Percentiles rank a stretch among this genome's conserved stretches.
phyloP scores from a whole-genome alignment of 768 basidiomycete genomes.

The Collybiopsis luxurians region DNA sequence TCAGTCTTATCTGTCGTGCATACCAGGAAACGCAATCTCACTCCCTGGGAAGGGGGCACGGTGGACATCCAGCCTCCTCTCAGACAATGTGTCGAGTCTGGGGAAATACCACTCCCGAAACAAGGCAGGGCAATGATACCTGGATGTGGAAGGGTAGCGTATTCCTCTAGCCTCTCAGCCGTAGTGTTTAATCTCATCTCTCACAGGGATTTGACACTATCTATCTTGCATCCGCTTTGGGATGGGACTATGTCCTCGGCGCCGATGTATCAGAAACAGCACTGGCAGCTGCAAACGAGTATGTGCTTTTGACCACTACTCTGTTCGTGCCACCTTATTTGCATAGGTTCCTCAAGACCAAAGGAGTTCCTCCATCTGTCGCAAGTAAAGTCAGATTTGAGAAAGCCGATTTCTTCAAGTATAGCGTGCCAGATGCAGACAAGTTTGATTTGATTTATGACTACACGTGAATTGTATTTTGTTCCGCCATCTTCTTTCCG shows the following conservation, averaged over 20 bases:
- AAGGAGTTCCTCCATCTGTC: conserved; percentile 13
- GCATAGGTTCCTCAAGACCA: not conserved
- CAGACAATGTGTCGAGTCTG: conserved; percentile 45
- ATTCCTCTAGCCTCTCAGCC: not conserved
- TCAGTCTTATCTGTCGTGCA: not conserved
- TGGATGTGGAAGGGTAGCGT: conserved; percentile 52
- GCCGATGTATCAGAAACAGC: conserved; percentile 60
- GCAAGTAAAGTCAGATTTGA: conserved; percentile 36
- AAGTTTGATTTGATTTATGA: conserved; percentile 61
- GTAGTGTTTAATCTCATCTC: not conserved
- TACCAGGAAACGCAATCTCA: conserved; percentile 24
- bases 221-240: conserved; percentile 45
- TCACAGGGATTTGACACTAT: conserved; percentile 59
- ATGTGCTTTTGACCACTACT: conserved; percentile 11
- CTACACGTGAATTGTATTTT: conserved; percentile 45
- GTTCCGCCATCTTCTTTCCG: not conserved
- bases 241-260: conserved; percentile 45
- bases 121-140: conserved; percentile 46
- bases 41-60: conserved; percentile 62
- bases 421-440: conserved; percentile 30
- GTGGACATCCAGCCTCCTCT: conserved; percentile 48
- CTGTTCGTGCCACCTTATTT: not conserved
- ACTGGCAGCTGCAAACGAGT: conserved; percentile 43
- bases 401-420: conserved; percentile 53
- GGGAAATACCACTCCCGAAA: conserved; percentile 39